phyloP scores from a whole-genome alignment of 257 asterid species.

The Salvia hispanica region DNA sequence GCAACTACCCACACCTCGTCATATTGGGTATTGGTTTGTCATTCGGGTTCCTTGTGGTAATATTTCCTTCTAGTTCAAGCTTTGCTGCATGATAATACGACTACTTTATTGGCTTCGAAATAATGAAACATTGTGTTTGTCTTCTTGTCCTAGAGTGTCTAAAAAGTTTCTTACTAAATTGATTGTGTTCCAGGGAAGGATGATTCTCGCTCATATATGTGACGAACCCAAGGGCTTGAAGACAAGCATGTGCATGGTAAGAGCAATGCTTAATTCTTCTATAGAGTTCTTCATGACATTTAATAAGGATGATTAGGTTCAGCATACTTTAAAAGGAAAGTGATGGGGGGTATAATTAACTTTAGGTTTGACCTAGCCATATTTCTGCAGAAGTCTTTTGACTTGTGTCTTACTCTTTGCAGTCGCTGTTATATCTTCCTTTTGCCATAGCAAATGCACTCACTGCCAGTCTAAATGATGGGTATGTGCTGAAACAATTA shows the following conservation, averaged over 20 bases:
- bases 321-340: neutral
- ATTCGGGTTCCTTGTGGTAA: constrained; percentile 96
- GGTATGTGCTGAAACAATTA: constrained; percentile 50
- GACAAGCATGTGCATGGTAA: constrained; percentile 96
- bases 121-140: constrained; percentile 16
- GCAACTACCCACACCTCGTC: constrained; percentile 65
- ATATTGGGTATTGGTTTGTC: constrained; percentile 86
- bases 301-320: constrained; percentile 6
- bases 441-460: constrained; percentile 93
- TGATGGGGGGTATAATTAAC: neutral
- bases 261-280: constrained; percentile 1
- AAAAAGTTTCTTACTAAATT: constrained; percentile 23
- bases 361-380: constrained; percentile 13
- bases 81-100: constrained; percentile 13
- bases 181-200: constrained; percentile 77
- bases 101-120: neutral
- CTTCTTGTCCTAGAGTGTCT: constrained; percentile 1
- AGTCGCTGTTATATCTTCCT: constrained; percentile 91
- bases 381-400: neutral
- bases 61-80: constrained; percentile 27
- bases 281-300: no score
- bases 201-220: constrained; percentile 93
- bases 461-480: constrained; percentile 90
- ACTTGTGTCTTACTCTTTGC: constrained; percentile 39
- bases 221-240: constrained; percentile 99